Evolutionary conservation across 192 early-diverging fungal genomes (phyloP), one percentile per base, ranked within the genome.

Genomic region (Fimicolochytrium jonesii): DNA sequence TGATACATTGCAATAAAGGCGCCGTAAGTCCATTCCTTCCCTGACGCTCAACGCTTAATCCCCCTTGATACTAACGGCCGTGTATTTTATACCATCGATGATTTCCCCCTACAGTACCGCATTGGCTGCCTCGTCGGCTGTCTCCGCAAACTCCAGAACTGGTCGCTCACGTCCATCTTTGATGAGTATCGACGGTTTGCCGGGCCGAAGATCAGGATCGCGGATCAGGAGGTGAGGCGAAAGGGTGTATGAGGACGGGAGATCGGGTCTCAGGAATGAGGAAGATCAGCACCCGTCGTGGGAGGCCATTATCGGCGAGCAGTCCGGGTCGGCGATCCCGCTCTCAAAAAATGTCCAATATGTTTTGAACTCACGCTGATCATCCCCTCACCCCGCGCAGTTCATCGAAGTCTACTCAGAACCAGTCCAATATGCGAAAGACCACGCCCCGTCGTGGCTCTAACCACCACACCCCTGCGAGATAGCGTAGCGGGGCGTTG

Each of bases 1-100:
- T 98, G 37, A 88, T 98, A 6, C 95, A 98, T 64, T 98, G 94
- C 68, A 97, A 98, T 69, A 95, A 97, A 71, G 96, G 96, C 48
- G 97, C 96, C 64, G 88, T 88, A 80, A 59, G 61, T 15, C 13
- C 15, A 26, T 17, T 32, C 25, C 22, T 1, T 13, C 10, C 35
- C 33, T 18, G 2, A 42, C 15, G 55, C 26, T n/a, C n/a, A n/a
- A n/a, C n/a, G n/a, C n/a, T n/a, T n/a, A n/a, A n/a, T n/a, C n/a
- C n/a, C n/a, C n/a, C n/a, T n/a, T n/a, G n/a, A n/a, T n/a, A 25
- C 4, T 25, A 17, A 62, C n/a, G n/a, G n/a, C n/a, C n/a, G n/a
- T n/a, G n/a, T n/a, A n/a, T n/a, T n/a, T n/a, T n/a, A 13, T 17
- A n/a, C n/a, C n/a, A 28, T 20, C 46, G 41, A 42, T 29, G n/a